Evolutionary conservation across 2,329 filamentous ascomycete genomes (phyloP), one percentile per base, ranked within the genome.

Genomic region (Chrysoporthe cubensis): DNA sequence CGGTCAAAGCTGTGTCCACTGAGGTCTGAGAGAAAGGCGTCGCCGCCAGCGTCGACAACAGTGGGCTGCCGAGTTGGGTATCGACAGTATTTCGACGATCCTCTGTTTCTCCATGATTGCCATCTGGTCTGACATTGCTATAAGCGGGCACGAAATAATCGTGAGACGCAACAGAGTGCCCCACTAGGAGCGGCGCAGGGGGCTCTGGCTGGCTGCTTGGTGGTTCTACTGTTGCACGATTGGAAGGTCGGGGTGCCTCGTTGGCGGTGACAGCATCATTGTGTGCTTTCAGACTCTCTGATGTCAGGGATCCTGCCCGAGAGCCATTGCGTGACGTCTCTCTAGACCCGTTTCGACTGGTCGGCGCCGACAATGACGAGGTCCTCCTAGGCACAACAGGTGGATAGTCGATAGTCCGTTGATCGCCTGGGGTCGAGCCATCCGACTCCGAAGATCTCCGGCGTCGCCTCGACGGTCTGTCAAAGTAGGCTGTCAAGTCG

Each of bases 21-120:
- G 88, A 90, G 0, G 81, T 80, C 67, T 87, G 79, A 1, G 88
- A 90, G 72, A 90, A 90, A 4, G 88, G 88, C 0, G 88, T 90
- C 70, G 85, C 90, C 70, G 85, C 85, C 70, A 87, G 83, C 6
- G 84, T 81, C 6, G 86, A 85, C 50, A 85, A 79, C 62, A 65
- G 34, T 13, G 84, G 82, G 71, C 82, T 85, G 56, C 82, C 81
- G 65, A 84, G 85, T 71, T 84, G 81, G 14, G 81, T 82, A 67
- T 88, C 87, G 26, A 48, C 63, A 8, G 63, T 66, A 13, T 65
- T 59, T 34, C 46, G 59, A 9, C 64, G 66, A 21, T 46, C 42
- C 14, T 65, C 65, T 46, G 8, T 14, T 43, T 57, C 56, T 6
- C 44, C 62, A 8, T 61, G 62, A 69, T 76, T 75, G 67, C 69